Conservation (phyloP, 306 rosid genomes). For the Ammopiptanthus mongolicus region DNA sequence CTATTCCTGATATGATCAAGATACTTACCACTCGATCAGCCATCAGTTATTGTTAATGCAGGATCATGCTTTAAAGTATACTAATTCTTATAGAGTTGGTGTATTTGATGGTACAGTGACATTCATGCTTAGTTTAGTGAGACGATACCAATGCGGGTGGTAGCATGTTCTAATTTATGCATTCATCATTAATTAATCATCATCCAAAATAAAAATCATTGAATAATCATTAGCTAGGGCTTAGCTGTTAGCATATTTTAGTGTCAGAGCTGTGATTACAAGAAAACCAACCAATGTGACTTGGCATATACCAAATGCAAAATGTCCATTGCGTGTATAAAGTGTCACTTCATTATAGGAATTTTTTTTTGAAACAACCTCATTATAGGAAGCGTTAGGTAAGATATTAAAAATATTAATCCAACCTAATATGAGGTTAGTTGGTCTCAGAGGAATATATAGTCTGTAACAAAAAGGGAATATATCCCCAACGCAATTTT, state of each 20-base stretch:
- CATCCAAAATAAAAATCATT: not conserved
- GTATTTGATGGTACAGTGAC: not conserved
- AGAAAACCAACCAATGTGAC: constrained; percentile 8
- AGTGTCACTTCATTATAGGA: not conserved
- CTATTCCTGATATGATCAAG: no score
- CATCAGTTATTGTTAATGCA: no score
- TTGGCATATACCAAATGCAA: constrained; percentile 11
- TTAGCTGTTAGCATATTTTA: constrained; percentile 1
- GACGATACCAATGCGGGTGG: not conserved
- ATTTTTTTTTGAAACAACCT: no score
- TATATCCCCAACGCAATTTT: no score
- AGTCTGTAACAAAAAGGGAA: no score
- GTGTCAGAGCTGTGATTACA: constrained; percentile 19
- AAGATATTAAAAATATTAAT: not conserved
- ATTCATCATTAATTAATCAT: not conserved
- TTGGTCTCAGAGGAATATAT: not conserved
- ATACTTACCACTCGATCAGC: no score
- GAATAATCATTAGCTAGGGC: constrained; percentile 21
- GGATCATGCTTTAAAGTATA: not conserved
- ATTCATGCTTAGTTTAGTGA: not conserved
- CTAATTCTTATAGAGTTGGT: not conserved
- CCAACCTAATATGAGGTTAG: not conserved
- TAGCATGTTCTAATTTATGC: not conserved
- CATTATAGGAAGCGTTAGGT: not conserved
- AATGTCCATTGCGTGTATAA: not conserved